Evolutionary conservation across 345 rosid species (phyloP).

Genomic region (Syzygium aqueum): DNA sequence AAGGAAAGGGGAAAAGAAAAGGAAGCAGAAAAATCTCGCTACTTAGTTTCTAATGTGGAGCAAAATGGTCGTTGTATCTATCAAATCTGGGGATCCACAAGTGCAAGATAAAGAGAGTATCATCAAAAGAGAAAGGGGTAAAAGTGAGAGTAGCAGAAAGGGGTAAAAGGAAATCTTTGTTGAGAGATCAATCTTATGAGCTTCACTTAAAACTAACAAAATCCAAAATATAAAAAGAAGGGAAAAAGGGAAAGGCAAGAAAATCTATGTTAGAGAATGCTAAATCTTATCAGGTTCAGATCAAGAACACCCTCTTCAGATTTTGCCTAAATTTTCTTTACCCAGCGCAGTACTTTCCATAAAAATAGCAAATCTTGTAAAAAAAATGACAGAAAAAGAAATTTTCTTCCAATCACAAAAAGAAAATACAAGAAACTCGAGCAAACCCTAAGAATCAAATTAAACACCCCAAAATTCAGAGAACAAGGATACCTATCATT

Average conservation of each 20-base stretch:
- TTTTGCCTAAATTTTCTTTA: not conserved
- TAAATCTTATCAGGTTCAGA: not conserved
- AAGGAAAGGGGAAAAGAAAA: not conserved
- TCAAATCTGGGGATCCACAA: not conserved
- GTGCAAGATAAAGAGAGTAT: not conserved
- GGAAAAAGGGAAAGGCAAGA: not conserved
- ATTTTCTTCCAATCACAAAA: not conserved
- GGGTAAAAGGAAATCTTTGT: not conserved
- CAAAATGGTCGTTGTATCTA: not conserved
- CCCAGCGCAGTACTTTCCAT: not conserved
- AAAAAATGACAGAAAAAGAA: not conserved
- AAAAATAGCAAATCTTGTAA: not conserved
- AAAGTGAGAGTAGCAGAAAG: not conserved
- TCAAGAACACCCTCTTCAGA: not conserved
- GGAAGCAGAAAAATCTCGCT: not conserved
- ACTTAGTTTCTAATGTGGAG: not conserved
- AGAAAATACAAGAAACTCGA: not conserved
- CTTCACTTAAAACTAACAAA: not conserved
- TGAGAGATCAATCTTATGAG: not conserved
- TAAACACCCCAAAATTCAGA: not conserved
- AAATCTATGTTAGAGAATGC: not conserved
- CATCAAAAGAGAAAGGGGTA: not conserved
- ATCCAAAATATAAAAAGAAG: not conserved
- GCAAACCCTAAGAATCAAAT: not conserved
- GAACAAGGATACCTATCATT: conserved; percentile 57